Evolutionary conservation across 208 protist genomes (phyloP), one percentile per base, ranked within the genome.

Genomic region (Strigomonas culicis): DNA sequence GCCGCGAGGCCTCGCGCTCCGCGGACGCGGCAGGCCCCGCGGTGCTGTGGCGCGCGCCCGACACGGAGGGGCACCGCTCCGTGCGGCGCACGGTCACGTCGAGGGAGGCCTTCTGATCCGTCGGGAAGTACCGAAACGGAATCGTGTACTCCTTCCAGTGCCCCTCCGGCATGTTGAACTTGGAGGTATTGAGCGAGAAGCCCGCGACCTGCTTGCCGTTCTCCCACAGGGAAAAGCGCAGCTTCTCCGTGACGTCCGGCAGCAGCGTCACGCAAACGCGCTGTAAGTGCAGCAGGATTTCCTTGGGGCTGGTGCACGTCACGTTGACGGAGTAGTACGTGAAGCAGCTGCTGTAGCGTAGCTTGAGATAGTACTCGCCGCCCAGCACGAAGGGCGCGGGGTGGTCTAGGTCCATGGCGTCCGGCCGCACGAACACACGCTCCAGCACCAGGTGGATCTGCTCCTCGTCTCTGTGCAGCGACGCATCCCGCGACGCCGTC

Each of bases 141-240:
- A 96, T 90, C 8, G 83, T 68, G 70, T 93, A 96, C 56, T 86
- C 87, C 69, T 89, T 92, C 71, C 66, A 66, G 61, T 66, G 60
- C 0, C 62, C 79, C 32, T 43, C 31, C 10, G 66, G 41, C 8
- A 77, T 61, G 21, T 64, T 64, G 59, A 96, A 90, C 73, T 96
- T 96, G 2, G 55, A 63, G 11, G 78, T 77, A 47, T 87, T 70
- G 41, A 96, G 68, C 13, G 85, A 89, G 66, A 96, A 96, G 31
- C 87, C 82, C 0, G 81, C 86, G 32, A 96, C 87, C 65, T 93
- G 90, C 41, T 68, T 69, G 27, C 64, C 61, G 63, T 83, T 74
- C 67, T 93, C 83, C 87, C 82, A 96, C 10, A 96, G 67, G 2
- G 86, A 91, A 49, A 96, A 93, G 50, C 82, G 84, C 55, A 96